phyloP scores from a whole-genome alignment of 495 filamentous ascomycete genomes.

The Tuber brumale region DNA sequence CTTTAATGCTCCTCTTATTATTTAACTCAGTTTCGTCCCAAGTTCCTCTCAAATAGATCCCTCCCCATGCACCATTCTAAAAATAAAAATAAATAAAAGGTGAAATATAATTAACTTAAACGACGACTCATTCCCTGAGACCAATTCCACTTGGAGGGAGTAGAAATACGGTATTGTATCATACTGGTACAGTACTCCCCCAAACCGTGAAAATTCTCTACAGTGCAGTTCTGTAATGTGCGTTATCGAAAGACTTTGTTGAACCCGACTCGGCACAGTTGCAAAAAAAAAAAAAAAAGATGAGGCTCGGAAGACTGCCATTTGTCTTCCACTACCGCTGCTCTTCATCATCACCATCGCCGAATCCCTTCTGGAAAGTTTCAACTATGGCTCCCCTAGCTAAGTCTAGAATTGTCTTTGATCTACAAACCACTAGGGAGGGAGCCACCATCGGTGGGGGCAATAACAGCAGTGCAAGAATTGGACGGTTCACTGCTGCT shows the following conservation, averaged over 20 bases:
- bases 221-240: background rate
- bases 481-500: background rate
- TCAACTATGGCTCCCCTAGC: background rate
- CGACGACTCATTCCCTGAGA: background rate
- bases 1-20: background rate
- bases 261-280: background rate
- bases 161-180: background rate
- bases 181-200: background rate
- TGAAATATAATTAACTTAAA: background rate
- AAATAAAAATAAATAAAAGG: too few species aligned
- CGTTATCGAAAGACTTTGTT: background rate
- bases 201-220: background rate
- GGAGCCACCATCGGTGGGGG: background rate
- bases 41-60: background rate
- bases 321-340: background rate
- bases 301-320: background rate
- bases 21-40: background rate
- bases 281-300: background rate
- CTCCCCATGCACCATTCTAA: too few species aligned
- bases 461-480: background rate
- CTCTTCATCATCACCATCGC: background rate
- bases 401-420: background rate
- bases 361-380: background rate
- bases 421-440: background rate
- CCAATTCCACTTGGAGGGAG: background rate